Percentiles rank a stretch among this genome's conserved stretches.
Conservation (phyloP, 1,284 basidiomycete genomes). For the Thecaphora thlaspeos region DNA sequence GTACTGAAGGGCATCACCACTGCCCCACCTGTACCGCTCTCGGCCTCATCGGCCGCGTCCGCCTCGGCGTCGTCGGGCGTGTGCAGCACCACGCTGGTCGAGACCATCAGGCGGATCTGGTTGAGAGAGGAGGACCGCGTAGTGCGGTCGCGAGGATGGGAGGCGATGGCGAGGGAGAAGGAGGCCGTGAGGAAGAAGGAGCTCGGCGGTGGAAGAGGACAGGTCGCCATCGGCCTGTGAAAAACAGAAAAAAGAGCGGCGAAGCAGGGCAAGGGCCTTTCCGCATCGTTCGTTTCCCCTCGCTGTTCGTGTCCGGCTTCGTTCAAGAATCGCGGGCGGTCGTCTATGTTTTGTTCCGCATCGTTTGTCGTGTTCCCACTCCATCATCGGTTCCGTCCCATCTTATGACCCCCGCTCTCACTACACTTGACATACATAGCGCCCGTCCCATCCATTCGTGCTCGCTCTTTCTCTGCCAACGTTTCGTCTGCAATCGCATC, state of each 20-base stretch:
- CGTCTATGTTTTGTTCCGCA: too few species aligned
- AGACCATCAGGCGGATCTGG: slow-evolving; percentile 36
- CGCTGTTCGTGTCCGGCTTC: too few species aligned
- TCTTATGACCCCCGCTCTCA: too few species aligned
- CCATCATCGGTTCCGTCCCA: too few species aligned
- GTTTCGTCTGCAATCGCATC: too few species aligned
- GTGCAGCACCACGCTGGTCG: slow-evolving; percentile 15
- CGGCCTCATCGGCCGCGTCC: background rate
- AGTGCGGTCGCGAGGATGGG: slow-evolving; percentile 31
- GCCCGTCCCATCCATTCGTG: too few species aligned
- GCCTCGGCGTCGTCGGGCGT: background rate
- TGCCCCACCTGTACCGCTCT: background rate
- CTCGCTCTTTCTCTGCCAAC: too few species aligned
- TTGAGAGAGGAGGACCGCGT: slow-evolving; percentile 34
- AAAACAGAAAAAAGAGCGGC: background rate
- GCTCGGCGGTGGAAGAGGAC: slow-evolving; percentile 38
- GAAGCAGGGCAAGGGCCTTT: too few species aligned
- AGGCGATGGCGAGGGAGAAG: slow-evolving; percentile 29
- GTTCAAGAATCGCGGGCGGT: too few species aligned
- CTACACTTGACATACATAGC: too few species aligned
- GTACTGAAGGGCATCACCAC: slow-evolving; percentile 42
- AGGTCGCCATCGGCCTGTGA: background rate
- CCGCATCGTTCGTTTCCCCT: too few species aligned
- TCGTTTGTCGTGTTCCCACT: too few species aligned
- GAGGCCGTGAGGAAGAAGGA: slow-evolving; percentile 37